These are phyloP conservation scores for Begonia masoniana DNA, from an alignment of 306 rosid genomes.

Conservation along the genomic window DNA sequence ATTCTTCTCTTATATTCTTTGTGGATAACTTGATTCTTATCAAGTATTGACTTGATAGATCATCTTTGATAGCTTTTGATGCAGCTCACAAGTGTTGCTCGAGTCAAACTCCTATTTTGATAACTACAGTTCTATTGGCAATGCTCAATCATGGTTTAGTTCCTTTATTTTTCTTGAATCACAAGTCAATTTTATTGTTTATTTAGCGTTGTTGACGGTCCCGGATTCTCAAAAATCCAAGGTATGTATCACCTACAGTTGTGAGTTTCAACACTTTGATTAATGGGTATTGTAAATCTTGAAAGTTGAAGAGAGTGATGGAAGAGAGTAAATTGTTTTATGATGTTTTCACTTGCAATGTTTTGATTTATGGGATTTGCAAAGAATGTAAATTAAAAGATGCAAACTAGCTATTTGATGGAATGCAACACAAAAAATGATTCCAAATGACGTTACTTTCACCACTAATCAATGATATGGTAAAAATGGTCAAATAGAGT, in stretches of 20 bases:
- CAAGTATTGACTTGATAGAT: too few relatives aligned
- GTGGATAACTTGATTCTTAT: too few relatives aligned
- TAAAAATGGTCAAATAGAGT: constrained; percentile 41
- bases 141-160: too few relatives aligned
- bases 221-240: background rate
- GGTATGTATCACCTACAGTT: constrained; percentile 38
- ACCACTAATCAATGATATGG: constrained; percentile 70
- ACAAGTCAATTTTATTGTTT: too few relatives aligned
- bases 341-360: constrained; percentile 68
- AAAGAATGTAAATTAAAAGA: constrained; percentile 46
- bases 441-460: constrained; percentile 50
- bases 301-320: constrained; percentile 55
- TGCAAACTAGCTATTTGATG: constrained; percentile 51
- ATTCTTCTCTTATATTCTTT: too few relatives aligned
- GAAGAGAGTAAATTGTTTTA: constrained; percentile 37
- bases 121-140: too few relatives aligned
- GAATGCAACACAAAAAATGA: constrained; percentile 54
- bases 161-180: too few relatives aligned
- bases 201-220: too few relatives aligned
- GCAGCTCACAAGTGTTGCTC: too few relatives aligned
- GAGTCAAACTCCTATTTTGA: too few relatives aligned
- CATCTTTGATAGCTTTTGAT: too few relatives aligned
- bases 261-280: constrained; percentile 87
- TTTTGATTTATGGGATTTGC: constrained; percentile 60
- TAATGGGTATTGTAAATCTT: constrained; percentile 42